Percentiles rank a stretch among this genome's conserved stretches.
Conservation (phyloP, 352 stramenopile species). For the Phytophthora pini region DNA sequence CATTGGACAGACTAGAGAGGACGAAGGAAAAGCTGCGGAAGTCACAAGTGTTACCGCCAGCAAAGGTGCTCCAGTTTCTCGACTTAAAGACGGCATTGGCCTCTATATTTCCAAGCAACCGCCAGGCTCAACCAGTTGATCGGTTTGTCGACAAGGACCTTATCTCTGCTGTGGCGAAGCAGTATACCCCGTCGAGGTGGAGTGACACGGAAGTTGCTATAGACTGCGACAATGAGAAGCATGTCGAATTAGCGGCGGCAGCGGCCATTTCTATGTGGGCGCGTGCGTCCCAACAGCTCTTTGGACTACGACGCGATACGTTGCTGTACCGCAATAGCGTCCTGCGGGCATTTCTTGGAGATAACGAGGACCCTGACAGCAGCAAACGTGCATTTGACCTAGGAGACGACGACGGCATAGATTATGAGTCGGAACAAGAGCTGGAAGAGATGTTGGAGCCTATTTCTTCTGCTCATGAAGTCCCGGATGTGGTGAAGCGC, state of each 20-base stretch:
- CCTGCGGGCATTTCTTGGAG: slow-evolving; percentile 25
- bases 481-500: slow-evolving; percentile 50
- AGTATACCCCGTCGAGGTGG: slow-evolving; percentile 23
- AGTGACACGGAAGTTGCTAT: slow-evolving; percentile 1
- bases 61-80: slow-evolving; percentile 35
- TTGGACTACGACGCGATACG: slow-evolving; percentile 29
- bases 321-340: slow-evolving; percentile 45
- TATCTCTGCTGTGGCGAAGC: slow-evolving; percentile 16
- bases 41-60: slow-evolving; percentile 41
- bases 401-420: slow-evolving; percentile 3
- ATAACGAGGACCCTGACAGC: slow-evolving; percentile 10
- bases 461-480: slow-evolving; percentile 5
- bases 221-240: slow-evolving; percentile 24
- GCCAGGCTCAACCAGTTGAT: slow-evolving; percentile 5
- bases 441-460: slow-evolving; percentile 11
- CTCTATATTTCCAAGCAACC: slow-evolving; percentile 36
- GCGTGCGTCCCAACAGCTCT: slow-evolving; percentile 42
- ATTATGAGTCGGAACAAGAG: slow-evolving; percentile 12
- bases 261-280: slow-evolving; percentile 45
- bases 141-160: slow-evolving; percentile 3
- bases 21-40: slow-evolving; percentile 53
- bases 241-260: slow-evolving; percentile 14
- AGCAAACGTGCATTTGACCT: slow-evolving; percentile 8
- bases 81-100: slow-evolving; percentile 33
- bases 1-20: slow-evolving; percentile 54